Evolutionary conservation across 2,329 filamentous ascomycete species (phyloP), one percentile per base, ranked within the genome.

Genomic region (Colletotrichum sp.): DNA sequence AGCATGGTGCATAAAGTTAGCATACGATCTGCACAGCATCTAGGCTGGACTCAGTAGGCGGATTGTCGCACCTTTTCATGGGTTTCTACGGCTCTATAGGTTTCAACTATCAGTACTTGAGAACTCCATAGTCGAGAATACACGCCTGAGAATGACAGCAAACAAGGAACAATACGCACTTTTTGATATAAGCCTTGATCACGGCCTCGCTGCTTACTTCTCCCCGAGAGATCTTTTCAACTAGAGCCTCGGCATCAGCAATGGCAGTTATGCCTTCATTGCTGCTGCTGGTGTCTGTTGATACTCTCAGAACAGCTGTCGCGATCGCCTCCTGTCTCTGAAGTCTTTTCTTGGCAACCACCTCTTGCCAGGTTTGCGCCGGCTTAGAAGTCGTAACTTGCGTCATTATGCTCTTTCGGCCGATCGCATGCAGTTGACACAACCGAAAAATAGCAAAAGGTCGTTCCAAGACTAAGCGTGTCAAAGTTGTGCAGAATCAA

Each of bases 81-180:
- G 26, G 28, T 24, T 87, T 16, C 64, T 26, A 44, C 18, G 10
- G 64, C 39, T 21, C 64, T 67, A 32, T 0, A 3, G 3, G 6
- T 32, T 12, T 9, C 6, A 0, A 30, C 5, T n/a, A 0, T 21
- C 4, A 30, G 4, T 6, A 34, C 18, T 69, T 5, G 9, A 3
- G 15, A 13, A 0, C 13, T 13, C 3, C 8, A 26, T 7, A 5
- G 1, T 6, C 1, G 21, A 8, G 12, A n/a, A 26, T 0, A 13
- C 6, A 1, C 3, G 3, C 6, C 9, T 28, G 26, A 26, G 21
- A 18, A 57, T 28, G 13, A 28, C 18, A 39, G 8, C 18, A 28
- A 26, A 32, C 3, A 44, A 16, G 39, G 2, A 3, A 13, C n/a
- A 2, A 52, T 3, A 52, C 36, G 8, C 8, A 75, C 72, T 36